phyloP scores from a whole-genome alignment of 164 flowering plant species.

The Chimonanthus salicifolius region DNA sequence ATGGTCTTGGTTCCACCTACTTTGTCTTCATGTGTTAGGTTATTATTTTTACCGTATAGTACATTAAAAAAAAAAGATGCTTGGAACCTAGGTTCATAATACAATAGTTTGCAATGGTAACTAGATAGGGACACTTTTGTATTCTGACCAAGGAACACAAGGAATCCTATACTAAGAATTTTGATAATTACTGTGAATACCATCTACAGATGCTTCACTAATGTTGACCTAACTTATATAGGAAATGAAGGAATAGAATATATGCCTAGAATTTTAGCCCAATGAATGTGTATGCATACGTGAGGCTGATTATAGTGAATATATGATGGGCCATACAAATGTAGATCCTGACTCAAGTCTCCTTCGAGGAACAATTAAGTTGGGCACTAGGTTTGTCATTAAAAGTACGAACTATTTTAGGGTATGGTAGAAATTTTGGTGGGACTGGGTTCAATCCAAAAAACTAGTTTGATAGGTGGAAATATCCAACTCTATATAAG shows the following conservation, averaged over 20 bases:
- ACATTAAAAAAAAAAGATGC: background rate
- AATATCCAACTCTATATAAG: too few species aligned
- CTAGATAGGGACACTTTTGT: background rate
- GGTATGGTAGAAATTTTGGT: too few species aligned
- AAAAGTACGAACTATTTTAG: too few species aligned
- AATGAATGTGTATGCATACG: background rate
- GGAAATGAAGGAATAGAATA: background rate
- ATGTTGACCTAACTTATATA: background rate
- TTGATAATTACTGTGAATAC: background rate
- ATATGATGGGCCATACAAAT: background rate
- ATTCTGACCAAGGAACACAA: background rate
- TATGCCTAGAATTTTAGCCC: background rate
- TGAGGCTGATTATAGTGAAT: background rate
- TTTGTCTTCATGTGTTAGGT: background rate
- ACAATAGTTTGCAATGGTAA: background rate
- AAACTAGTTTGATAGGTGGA: too few species aligned
- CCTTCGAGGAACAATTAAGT: background rate
- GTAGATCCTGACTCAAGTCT: background rate
- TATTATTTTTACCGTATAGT: background rate
- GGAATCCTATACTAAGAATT: background rate
- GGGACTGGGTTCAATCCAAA: too few species aligned
- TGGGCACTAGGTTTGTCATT: background rate
- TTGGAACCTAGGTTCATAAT: background rate
- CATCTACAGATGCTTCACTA: background rate
- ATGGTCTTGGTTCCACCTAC: background rate